Base-by-base conservation (phyloP, 257 asterid genomes). In the Thymus quinquecostatus region DNA sequence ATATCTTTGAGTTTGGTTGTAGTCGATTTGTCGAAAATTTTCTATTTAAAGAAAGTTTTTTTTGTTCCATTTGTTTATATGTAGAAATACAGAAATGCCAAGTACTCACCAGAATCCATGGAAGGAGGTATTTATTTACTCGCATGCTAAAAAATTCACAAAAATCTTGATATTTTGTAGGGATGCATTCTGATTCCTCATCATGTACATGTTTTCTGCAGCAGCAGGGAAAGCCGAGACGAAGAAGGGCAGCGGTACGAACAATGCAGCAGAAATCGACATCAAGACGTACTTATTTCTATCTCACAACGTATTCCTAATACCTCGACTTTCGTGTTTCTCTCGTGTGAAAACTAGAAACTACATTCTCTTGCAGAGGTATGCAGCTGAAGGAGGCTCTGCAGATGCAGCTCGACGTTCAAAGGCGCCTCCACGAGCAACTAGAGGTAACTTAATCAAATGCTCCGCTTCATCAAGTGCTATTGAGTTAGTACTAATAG, bases 1-100 rank as follows among this genome's bases (percentile, higher is more conserved):
- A 30, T 73, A 28, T 27, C 28, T 57, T 21, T 55, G 12, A 54
- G 30, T 66, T 72, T 68, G 34, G 28, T 21, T 65, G 14, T 6
- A 36, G 1, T 54, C 41, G 21, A 21, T 21, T 21, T 21, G 21
- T 21, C 21, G 21, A 21, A 21, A 21, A 5, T 14, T 21, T 8
- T 44, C 58, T 7, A 44, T 44, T 60, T 5, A 45, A 58, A 33
- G 11, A 10, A 2, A 21, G 5, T n/a, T 5, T 8, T 8, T 8
- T 59, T 43, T 4, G 6, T 3, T 58, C 21, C 27, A 10, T 30
- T 70, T 10, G 32, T 45, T 54, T 5, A 38, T 68, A 64, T 74
- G 83, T 68, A 92, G 98, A 92, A 92, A 79, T 92, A 92, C 66
- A 83, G 98, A 64, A 92, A 80, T 61, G 95, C 95, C 27, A 92